Evolutionary conservation across 2,329 filamentous ascomycete genomes (phyloP), one percentile per base, ranked within the genome.

Genomic region (Botrytis medusae): DNA sequence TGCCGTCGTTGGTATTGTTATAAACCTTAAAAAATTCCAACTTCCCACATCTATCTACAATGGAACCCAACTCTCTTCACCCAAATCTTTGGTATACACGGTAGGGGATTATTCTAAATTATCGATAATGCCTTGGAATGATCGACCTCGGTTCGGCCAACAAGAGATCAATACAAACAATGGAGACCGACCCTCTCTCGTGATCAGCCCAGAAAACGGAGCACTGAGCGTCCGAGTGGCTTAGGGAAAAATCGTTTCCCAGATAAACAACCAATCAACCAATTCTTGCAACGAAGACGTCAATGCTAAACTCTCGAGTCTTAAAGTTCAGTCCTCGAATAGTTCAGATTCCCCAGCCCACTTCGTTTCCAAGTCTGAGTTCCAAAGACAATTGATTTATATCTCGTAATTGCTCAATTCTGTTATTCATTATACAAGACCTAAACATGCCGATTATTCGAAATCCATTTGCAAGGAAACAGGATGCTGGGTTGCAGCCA

Each of bases 401-500:
- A 69, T 72, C 29, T 51, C 51, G 40, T 72, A 61, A 72, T 60
- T 51, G 63, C 54, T 42, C 60, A 2, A 32, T 44, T 48, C 51
- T 29, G 9, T 25, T 68, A 16, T 29, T 16, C n/a, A 60, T 59
- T 25, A 32, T 22, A 37, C 25, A 60, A 48, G 37, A 37, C 34
- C 46, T 25, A 29, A 72, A 69, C 22, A 69, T 63, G 44, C 57
- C 62, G n/a, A 72, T 59, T 62, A 44, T 72, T 68, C 90, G 92
- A 77, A 94, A 93, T 82, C 90, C 91, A 44, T 92, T 94, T 81
- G 84, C 87, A 72, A 88, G 88, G 79, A 90, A 89, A 71, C 83
- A 87, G 71, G 88, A 80, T 37, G 75, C 76, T 32, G 76, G 76
- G 46, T 69, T 79, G 25, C 74, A 76, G 59, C 74, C 77, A 42